These are phyloP conservation scores for Termitomyces sp. DNA, from an alignment of 768 basidiomycete genomes.

Conservation along the genomic window DNA sequence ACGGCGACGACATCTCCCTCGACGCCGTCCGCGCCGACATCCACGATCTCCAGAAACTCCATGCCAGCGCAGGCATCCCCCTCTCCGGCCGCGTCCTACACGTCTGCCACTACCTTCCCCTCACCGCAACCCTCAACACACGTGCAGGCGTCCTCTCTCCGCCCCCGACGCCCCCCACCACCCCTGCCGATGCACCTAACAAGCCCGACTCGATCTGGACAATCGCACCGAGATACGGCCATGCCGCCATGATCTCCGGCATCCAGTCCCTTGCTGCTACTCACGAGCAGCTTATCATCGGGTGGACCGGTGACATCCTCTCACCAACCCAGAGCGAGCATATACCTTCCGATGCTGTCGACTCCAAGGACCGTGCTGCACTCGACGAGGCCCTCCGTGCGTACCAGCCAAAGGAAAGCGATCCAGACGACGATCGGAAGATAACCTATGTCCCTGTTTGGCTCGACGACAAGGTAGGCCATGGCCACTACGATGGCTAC, in stretches of 20 bases:
- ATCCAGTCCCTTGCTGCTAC: slow-evolving; percentile 79
- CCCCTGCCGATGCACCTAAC: slow-evolving; percentile 28
- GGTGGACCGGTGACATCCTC: slow-evolving; percentile 89
- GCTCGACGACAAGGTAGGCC: slow-evolving; percentile 84
- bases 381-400: slow-evolving; percentile 60
- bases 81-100: slow-evolving; percentile 79
- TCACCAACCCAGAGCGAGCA: slow-evolving; percentile 39
- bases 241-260: slow-evolving; percentile 93
- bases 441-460: slow-evolving; percentile 86
- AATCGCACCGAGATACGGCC: slow-evolving; percentile 76
- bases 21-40: slow-evolving; percentile 74
- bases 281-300: slow-evolving; percentile 88
- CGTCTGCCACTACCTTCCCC: slow-evolving; percentile 85
- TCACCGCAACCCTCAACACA: slow-evolving; percentile 58
- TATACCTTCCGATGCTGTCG: slow-evolving; percentile 47
- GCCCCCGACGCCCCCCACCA: slow-evolving; percentile 72
- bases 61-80: slow-evolving; percentile 58
- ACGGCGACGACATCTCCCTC: slow-evolving; percentile 62
- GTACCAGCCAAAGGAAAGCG: slow-evolving; percentile 58
- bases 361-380: slow-evolving; percentile 56
- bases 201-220: slow-evolving; percentile 51
- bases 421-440: slow-evolving; percentile 49
- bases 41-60: slow-evolving; percentile 63
- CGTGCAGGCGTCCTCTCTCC: slow-evolving; percentile 57
- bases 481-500: slow-evolving; percentile 95